These are phyloP conservation scores for Fusarium illudens DNA, from an alignment of 2,329 filamentous ascomycete genomes.

Conservation along the genomic window DNA sequence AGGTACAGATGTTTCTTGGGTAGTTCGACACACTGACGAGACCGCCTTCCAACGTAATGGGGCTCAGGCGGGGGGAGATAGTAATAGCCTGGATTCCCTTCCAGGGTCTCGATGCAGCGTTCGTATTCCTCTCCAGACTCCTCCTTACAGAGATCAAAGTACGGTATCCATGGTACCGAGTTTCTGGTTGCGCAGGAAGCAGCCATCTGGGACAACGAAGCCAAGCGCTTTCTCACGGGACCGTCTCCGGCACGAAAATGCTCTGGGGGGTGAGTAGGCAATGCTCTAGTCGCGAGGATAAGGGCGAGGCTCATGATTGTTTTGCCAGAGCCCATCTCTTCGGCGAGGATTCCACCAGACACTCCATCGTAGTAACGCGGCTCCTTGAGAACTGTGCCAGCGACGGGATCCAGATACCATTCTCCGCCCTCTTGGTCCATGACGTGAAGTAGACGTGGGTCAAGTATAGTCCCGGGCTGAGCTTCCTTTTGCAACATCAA, in stretches of 20 bases:
- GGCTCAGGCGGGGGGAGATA: constrained; percentile 58
- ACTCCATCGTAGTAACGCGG: constrained; percentile 77
- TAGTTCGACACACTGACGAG: constrained; percentile 6
- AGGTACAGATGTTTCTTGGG: constrained; percentile 65
- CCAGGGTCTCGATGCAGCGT: constrained; percentile 64
- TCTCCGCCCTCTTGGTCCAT: constrained; percentile 65
- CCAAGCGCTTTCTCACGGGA: constrained; percentile 57
- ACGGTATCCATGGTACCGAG: constrained; percentile 74
- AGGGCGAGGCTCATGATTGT: constrained; percentile 84
- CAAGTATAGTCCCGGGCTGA: constrained; percentile 69
- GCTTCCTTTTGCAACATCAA: constrained; percentile 85
- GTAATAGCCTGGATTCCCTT: constrained; percentile 67
- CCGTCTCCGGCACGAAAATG: constrained; percentile 58
- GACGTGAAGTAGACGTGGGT: constrained; percentile 74
- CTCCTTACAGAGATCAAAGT: constrained; percentile 63
- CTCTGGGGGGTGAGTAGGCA: constrained; percentile 72
- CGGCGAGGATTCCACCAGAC: constrained; percentile 79
- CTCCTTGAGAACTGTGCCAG: constrained; percentile 68
- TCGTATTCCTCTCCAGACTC: constrained; percentile 59
- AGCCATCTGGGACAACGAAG: constrained; percentile 77
- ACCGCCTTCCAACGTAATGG: constrained; percentile 34
- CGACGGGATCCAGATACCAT: constrained; percentile 77
- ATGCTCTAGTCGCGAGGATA: constrained; percentile 77
- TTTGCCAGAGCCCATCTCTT: constrained; percentile 86
- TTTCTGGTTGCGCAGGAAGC: constrained; percentile 72